A percentile compares a stretch with the other conserved stretches of the same genome.
These are phyloP conservation scores for Neonectria punicea DNA, from an alignment of 2,329 filamentous ascomycete genomes.

Conservation along the genomic window DNA sequence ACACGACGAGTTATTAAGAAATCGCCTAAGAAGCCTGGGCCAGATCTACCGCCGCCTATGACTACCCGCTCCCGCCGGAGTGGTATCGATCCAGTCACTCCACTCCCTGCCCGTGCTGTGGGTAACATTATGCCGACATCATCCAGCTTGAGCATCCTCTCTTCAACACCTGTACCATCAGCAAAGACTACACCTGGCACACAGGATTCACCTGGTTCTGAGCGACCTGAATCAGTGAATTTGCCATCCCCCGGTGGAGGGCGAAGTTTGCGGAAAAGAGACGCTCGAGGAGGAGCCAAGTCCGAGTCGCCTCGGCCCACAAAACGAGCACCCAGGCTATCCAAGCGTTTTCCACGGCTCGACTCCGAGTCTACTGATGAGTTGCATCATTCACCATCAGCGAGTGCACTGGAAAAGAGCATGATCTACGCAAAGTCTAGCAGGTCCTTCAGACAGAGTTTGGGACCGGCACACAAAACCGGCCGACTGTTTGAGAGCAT, in stretches of 20 bases:
- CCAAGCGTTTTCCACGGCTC: conserved; percentile 42
- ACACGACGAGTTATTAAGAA: conserved; percentile 22
- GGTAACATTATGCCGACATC: conserved; percentile 37
- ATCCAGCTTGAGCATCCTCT: conserved; percentile 54
- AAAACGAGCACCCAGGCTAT: conserved; percentile 33
- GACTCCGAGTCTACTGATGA: conserved; percentile 61
- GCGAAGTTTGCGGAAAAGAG: conserved; percentile 33
- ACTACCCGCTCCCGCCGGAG: conserved; percentile 39
- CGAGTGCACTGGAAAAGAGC: conserved; percentile 52
- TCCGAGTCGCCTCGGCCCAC: conserved; percentile 44
- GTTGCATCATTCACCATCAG: conserved; percentile 53
- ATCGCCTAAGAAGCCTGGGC: conserved; percentile 21
- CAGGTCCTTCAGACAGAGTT: conserved; percentile 43
- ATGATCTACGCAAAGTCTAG: conserved; percentile 44
- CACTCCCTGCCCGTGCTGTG: conserved; percentile 29
- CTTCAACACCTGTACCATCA: conserved; percentile 52
- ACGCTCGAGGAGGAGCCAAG: conserved; percentile 27
- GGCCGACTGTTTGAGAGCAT: conserved; percentile 76
- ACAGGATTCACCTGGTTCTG: conserved; percentile 45
- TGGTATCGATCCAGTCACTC: conserved; percentile 36
- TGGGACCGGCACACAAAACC: conserved; percentile 40
- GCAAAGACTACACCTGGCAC: conserved; percentile 51
- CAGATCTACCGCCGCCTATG: conserved; percentile 39
- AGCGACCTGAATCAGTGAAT: conserved; percentile 33
- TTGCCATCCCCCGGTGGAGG: conserved; percentile 39